These are phyloP conservation scores for Pyricularia grisea DNA, from an alignment of 2,329 filamentous ascomycete species.

Conservation along the genomic window DNA sequence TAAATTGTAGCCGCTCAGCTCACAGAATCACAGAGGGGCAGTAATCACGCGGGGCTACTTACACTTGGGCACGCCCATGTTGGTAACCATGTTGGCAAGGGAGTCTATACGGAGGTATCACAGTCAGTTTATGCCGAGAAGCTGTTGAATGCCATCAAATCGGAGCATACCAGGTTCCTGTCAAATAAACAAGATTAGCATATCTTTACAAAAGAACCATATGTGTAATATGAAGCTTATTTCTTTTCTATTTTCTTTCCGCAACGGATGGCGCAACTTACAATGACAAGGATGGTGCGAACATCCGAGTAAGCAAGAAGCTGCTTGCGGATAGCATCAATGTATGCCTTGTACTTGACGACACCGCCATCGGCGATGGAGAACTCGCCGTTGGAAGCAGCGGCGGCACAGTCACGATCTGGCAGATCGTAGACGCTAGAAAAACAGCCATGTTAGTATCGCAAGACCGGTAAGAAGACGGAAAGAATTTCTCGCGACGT, in stretches of 20 bases:
- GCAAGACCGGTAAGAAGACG: too few species aligned
- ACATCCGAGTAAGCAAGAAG: conserved; percentile 31
- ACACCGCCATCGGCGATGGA: conserved; percentile 38
- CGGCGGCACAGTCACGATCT: conserved; percentile 47
- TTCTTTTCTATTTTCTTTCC: too few species aligned
- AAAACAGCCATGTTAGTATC: neutral
- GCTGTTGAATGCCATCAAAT: neutral
- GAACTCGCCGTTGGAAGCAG: conserved; percentile 48
- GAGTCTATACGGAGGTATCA: conserved; percentile 29
- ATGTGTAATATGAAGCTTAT: neutral
- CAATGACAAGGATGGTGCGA: conserved; percentile 33
- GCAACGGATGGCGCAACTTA: conserved; percentile 15
- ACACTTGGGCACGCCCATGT: conserved; percentile 41
- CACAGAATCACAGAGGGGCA: too few species aligned
- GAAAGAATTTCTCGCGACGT: neutral
- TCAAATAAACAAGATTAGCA: neutral
- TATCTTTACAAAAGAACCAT: neutral
- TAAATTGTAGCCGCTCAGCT: too few species aligned
- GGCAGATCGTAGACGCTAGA: conserved; percentile 40
- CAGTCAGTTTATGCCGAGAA: neutral
- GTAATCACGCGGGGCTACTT: neutral
- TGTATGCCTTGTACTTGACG: conserved; percentile 46
- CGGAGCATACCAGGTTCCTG: neutral
- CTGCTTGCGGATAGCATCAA: conserved; percentile 35
- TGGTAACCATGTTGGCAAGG: conserved; percentile 50